phyloP scores from a whole-genome alignment of 2,329 filamentous ascomycete genomes.

The Arthroderma uncinatum region DNA sequence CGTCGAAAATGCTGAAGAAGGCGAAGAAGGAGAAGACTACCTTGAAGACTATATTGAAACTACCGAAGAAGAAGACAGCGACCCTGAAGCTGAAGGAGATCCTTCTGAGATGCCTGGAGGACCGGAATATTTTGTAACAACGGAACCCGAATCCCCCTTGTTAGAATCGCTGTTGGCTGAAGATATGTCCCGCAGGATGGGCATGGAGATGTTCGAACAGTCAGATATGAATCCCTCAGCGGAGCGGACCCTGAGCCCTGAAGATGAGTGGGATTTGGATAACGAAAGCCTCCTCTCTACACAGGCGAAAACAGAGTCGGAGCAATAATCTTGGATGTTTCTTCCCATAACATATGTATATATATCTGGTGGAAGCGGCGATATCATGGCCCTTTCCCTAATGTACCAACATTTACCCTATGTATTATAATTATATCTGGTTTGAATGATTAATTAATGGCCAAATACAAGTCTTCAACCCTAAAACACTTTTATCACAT shows the following conservation, averaged over 20 bases:
- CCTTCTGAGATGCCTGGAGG: background rate
- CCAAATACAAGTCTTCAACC: background rate
- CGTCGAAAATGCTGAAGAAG: background rate
- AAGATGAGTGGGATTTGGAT: conserved; percentile 12
- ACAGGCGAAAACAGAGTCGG: background rate
- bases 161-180: conserved; percentile 10
- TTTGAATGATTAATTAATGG: background rate
- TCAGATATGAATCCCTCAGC: background rate
- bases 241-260: background rate
- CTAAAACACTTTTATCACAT: background rate
- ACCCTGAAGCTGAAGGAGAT: background rate
- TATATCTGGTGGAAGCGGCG: background rate
- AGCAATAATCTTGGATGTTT: background rate
- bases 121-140: background rate
- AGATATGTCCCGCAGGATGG: conserved; percentile 9
- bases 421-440: conserved; percentile 3
- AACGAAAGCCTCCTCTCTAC: conserved; percentile 3
- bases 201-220: background rate
- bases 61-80: background rate
- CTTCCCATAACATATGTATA: conserved; percentile 4
- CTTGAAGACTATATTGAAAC: background rate
- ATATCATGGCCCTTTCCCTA: background rate
- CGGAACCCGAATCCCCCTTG: conserved; percentile 6
- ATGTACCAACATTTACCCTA: conserved; percentile 1
- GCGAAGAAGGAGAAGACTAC: no score